Base-by-base conservation (phyloP, 192 early-diverging fungal species). In the Jimgerdemannia lactiflua region DNA sequence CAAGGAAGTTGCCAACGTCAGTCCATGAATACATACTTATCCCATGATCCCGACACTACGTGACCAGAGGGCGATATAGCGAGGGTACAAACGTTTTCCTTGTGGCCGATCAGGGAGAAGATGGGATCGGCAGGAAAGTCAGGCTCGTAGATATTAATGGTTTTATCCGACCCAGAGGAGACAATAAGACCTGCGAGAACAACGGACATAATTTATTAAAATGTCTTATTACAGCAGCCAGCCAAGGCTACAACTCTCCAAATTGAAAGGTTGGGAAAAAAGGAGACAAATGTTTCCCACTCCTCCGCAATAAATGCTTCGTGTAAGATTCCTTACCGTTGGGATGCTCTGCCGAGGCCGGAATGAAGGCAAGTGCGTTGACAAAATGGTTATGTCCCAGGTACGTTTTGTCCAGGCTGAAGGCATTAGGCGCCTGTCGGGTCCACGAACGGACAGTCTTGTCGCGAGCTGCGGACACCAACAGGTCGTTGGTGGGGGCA, bases 1-100 rank as follows among this genome's bases (percentile, higher is more conserved):
- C 29, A 29, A 29, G 29, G 29, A 29, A 29, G 29, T 29, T n/a
- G 41, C 20, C 10, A 70, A 14, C 3, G 70, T 4, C n/a, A 0
- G 3, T 3, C 18, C 54, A 65, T 11, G 67, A 2, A 39, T 10
- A 76, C 82, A 75, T 80, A 96, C 94, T 90, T 92, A 87, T 99
- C 98, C 98, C 97, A 99, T 6, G 95, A 97, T n/a, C 97, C 98
- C 29, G 96, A 97, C 19, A 99, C 89, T 20, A 99, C 80, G 20
- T 89, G 82, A 18, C 88, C 91, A 39, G 86, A 84, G 1, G 82
- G 75, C 3, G 91, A 86, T 3, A 88, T 85, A 7, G 83, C 88
- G 29, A 99, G 82, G 0, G 92, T 86, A 77, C 95, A 96, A 6
- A 99, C 92, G 74, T 94, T 98, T 40, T 94, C 94, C 0, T 86